Evolutionary conservation across 768 basidiomycete species (phyloP), one percentile per base, ranked within the genome.

Genomic region (Naganishia randhawae): DNA sequence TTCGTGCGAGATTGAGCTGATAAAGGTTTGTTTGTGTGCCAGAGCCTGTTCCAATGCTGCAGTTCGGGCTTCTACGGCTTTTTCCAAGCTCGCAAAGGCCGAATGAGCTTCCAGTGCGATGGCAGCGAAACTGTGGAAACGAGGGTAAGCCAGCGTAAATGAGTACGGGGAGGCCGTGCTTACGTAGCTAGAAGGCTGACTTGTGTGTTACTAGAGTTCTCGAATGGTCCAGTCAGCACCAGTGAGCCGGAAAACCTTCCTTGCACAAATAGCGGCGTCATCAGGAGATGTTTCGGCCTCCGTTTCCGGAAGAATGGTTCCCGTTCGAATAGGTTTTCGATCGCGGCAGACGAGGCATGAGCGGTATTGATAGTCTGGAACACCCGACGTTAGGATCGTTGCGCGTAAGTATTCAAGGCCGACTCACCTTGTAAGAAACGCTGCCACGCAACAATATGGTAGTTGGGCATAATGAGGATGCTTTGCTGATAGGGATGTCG

Each of bases 1-100:
- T 53, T 78, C 77, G 55, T 78, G 77, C 48, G 69, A 71, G 55
- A 75, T 55, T 65, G 74, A 67, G n/a, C 54, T 61, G 32, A 63
- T 52, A 27, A 70, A 70, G 0, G 65, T 50, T 41, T 50, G 45
- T 9, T 57, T 54, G 29, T 61, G 48, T 4, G 53, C 37, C 14
- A 70, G 50, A 22, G 69, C 69, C 29, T 66, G 55, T 29, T 53
- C 63, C 2, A 70, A 35, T 41, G 66, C 65, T 5, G 63, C 17
- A 19, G 69, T 70, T 14, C 69, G 65, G 13, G 57, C 37, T 35
- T 50, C 51, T 14, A 70, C 63, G 17, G 41, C 39, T 25, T 42
- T 25, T 35, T 70, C 69, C 19, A 70, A 9, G 9, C 54, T 50
- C 2, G 65, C 63, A 8, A 41, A 61, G 2, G 54, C 51, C 7